Conservation (phyloP, 805 yeast species). For the Metschnikowia chrysomelidarum region DNA sequence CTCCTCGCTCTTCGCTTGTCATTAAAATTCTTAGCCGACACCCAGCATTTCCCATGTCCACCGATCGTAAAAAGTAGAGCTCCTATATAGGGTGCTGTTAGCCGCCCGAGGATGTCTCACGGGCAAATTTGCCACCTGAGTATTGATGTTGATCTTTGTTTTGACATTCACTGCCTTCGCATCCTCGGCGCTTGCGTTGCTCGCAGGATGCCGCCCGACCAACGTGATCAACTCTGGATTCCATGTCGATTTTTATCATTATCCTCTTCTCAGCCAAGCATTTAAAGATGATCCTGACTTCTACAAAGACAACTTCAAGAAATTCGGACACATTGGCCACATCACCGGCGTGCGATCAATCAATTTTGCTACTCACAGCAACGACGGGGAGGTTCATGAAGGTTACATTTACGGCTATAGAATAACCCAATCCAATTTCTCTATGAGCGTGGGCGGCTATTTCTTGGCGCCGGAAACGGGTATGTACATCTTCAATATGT, state of each 20-base stretch:
- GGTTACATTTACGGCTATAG: neutral
- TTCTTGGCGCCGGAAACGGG: constrained; percentile 6
- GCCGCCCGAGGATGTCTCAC: no score
- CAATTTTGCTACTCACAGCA: neutral
- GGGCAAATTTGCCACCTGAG: no score
- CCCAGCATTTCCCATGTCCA: no score
- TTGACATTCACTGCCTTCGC: no score
- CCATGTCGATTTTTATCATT: constrained; percentile 5
- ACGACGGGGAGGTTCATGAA: neutral
- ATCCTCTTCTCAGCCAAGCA: constrained; percentile 1
- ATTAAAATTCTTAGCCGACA: no score
- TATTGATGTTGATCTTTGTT: no score
- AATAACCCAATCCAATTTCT: constrained; percentile 1
- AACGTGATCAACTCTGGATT: constrained; percentile 3
- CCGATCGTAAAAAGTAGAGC: no score
- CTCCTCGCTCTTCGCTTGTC: no score
- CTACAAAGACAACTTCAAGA: constrained; percentile 3
- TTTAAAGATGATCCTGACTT: constrained; percentile 5
- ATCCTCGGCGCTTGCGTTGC: constrained; percentile 1
- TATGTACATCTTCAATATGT: neutral
- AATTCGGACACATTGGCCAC: constrained; percentile 1
- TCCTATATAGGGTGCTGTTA: no score
- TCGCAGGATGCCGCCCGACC: constrained; percentile 6
- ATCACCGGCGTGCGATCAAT: constrained; percentile 3
- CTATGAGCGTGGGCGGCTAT: constrained; percentile 4